Evolutionary conservation across 2,329 filamentous ascomycete genomes (phyloP), one percentile per base, ranked within the genome.

Genomic region (Penicillium nordicum): DNA sequence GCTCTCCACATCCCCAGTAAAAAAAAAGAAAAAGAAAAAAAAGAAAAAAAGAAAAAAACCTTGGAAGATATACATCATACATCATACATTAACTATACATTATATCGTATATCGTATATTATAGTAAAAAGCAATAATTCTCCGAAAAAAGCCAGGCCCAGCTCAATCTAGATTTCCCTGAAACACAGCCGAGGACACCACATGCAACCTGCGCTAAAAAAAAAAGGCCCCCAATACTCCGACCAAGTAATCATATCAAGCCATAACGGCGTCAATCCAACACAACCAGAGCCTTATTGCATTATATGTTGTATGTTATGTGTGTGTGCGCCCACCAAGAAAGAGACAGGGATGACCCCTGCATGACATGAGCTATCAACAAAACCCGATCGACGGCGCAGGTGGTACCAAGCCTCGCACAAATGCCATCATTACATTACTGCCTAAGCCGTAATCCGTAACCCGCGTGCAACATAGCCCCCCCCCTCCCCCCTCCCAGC

Each of bases 141-240:
- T 18, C 52, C 52, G 44, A 43, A 32, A 48, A 16, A 30, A 21
- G 18, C 47, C 37, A 50, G 38, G 29, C 30, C 45, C 30, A 34
- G 18, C 18, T 37, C 38, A 49, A n/a, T 42, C 52, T 43, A 54
- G 44, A 54, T 29, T 21, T n/a, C 6, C 18, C 12, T 27, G 12
- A 32, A 32, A 4, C 16, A 4, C 11, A 34, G 38, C 16, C 3
- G 14, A n/a, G 14, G 11, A 42, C 11, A 54, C 51, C 51, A 54
- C 52, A 50, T 55, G 52, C n/a, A 55, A 41, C 14, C 45, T 49
- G 44, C 37, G n/a, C 18, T 2, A 18, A 18, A 45, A 44, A 43
- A 40, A 29, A 36, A 43, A 36, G 25, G 3, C 34, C 14, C 34
- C 5, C 8, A 36, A 25, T 12, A 3, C 43, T 23, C 18, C 29